Percentiles rank a stretch among this genome's conserved stretches.
These are phyloP conservation scores for Acanthamoeba triangularis DNA, from an alignment of 208 protist genomes.

Conservation along the genomic window DNA sequence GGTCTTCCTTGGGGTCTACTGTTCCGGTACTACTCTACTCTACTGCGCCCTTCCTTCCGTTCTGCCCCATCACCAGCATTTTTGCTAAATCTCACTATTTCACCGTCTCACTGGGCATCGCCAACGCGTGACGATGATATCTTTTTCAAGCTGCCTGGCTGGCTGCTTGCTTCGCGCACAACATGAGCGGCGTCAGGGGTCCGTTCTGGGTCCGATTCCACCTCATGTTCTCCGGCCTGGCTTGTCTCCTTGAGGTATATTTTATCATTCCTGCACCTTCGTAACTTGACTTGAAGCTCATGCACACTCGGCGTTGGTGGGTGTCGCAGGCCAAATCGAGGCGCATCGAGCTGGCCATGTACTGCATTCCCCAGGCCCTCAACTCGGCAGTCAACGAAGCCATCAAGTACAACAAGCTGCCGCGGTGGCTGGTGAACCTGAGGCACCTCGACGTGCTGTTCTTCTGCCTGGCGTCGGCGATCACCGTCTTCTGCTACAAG, in stretches of 20 bases:
- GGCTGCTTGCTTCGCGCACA: conserved; percentile 71
- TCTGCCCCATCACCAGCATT: too few relatives aligned
- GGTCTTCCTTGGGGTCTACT: conserved; percentile 61
- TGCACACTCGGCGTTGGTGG: neutral
- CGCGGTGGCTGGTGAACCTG: neutral
- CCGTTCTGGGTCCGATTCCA: conserved; percentile 45
- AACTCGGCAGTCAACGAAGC: conserved; percentile 53
- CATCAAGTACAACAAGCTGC: conserved; percentile 59
- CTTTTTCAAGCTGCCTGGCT: conserved; percentile 67
- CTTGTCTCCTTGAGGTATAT: conserved; percentile 1
- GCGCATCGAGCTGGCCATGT: conserved; percentile 39
- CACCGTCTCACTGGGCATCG: too few relatives aligned
- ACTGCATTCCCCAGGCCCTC: conserved; percentile 29
- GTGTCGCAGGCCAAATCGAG: conserved; percentile 19
- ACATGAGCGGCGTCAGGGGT: conserved; percentile 32
- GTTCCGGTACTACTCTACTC: neutral
- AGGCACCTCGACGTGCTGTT: conserved; percentile 30
- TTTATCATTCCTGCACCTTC: too few relatives aligned
- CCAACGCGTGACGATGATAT: too few relatives aligned
- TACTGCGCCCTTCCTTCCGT: too few relatives aligned
- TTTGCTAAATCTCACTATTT: too few relatives aligned
- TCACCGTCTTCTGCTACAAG: conserved; percentile 55
- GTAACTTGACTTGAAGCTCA: neutral
- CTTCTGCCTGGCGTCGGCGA: conserved; percentile 45
- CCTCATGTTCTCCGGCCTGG: neutral